These are phyloP conservation scores for Circinella umbellata DNA, from an alignment of 371 early-diverging fungal genomes.

Conservation along the genomic window DNA sequence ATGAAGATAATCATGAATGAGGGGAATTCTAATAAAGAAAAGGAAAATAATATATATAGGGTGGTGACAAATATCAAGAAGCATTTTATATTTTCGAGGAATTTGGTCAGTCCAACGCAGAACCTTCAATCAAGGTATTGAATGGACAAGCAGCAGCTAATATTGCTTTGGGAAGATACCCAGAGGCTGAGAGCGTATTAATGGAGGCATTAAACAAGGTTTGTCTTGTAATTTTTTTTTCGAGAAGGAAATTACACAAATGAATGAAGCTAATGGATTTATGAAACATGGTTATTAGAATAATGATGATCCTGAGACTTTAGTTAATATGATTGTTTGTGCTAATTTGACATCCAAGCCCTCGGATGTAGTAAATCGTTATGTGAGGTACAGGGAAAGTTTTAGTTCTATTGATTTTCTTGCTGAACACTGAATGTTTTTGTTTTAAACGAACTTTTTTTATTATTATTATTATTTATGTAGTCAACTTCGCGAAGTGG, in stretches of 20 bases:
- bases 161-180: conserved; percentile 81
- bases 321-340: conserved; percentile 86
- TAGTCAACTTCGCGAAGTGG: conserved; percentile 80
- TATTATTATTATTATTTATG: not conserved
- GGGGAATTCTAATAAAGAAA: no score
- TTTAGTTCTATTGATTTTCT: no score
- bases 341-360: conserved; percentile 74
- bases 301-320: conserved; percentile 80
- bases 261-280: not conserved
- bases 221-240: not conserved
- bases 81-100: conserved; percentile 95
- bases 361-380: conserved; percentile 65
- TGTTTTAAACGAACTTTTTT: no score
- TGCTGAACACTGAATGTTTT: no score
- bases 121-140: conserved; percentile 78
- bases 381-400: conserved; percentile 58
- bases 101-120: conserved; percentile 77
- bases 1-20: no score
- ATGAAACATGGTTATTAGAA: conserved; percentile 46
- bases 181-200: conserved; percentile 86
- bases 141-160: conserved; percentile 86
- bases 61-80: conserved; percentile 84
- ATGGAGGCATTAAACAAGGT: conserved; percentile 83
- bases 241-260: not conserved
- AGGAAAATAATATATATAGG: conserved; percentile 38